phyloP scores from a whole-genome alignment of 1,284 basidiomycete species.

The Cutaneotrichosporon arboriforme region DNA sequence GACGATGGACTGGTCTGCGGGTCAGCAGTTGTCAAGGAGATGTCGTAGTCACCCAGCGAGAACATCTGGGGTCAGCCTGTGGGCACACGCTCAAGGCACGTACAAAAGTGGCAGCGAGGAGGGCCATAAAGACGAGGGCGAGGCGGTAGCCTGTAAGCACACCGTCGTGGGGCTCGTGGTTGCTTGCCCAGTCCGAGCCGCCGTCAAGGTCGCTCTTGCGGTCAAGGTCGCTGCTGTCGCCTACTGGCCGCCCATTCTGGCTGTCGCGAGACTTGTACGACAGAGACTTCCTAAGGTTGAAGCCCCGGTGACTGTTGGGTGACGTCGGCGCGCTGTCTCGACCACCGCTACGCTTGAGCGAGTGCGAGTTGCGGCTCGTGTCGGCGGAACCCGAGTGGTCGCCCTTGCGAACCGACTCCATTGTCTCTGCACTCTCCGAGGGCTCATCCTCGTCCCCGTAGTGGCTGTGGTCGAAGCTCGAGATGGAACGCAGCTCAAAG shows the following conservation, averaged over 20 bases:
- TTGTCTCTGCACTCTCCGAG: too few relatives aligned
- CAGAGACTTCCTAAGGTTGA: too few relatives aligned
- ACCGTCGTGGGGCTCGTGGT: slow-evolving; percentile 12
- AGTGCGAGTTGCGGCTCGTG: too few relatives aligned
- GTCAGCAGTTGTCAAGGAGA: neutral
- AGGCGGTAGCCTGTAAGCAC: slow-evolving; percentile 27
- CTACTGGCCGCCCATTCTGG: too few relatives aligned
- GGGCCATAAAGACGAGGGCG: slow-evolving; percentile 32
- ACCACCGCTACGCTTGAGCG: neutral
- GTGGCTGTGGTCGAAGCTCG: neutral
- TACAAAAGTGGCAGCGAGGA: slow-evolving; percentile 43
- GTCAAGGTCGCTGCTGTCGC: too few relatives aligned
- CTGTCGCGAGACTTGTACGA: too few relatives aligned
- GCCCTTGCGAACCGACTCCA: too few relatives aligned
- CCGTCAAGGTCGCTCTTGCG: too few relatives aligned
- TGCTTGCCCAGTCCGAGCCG: too few relatives aligned
- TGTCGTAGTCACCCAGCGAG: slow-evolving; percentile 3
- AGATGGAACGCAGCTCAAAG: neutral
- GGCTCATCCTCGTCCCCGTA: neutral
- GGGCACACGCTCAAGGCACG: slow-evolving; percentile 11
- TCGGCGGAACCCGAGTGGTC: too few relatives aligned
- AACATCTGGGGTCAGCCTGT: slow-evolving; percentile 20
- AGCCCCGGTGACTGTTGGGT: too few relatives aligned
- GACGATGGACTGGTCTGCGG: slow-evolving; percentile 43
- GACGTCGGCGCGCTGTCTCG: neutral